Conservation (phyloP, 192 early-diverging fungal genomes). For the Spinellus fusiger region DNA sequence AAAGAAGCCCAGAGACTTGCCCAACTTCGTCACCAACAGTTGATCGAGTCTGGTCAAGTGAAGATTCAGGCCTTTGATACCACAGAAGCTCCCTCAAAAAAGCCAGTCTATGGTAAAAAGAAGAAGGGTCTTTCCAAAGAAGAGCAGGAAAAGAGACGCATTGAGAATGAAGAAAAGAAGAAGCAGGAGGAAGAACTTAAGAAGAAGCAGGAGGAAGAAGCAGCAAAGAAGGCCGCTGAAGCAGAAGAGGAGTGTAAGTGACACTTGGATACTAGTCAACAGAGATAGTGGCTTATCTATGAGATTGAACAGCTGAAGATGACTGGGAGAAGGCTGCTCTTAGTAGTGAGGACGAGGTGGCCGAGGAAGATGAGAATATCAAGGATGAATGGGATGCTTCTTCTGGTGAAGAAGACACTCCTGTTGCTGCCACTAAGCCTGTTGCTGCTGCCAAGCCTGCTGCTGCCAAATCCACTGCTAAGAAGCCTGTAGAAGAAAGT, state of each 20-base stretch:
- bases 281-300: not conserved
- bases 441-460: slow-evolving; percentile 16
- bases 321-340: slow-evolving; percentile 37
- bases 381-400: slow-evolving; percentile 54
- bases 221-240: slow-evolving; percentile 33
- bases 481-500: slow-evolving; percentile 30
- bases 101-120: slow-evolving; percentile 66
- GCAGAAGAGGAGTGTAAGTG: slow-evolving; percentile 33
- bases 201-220: slow-evolving; percentile 30
- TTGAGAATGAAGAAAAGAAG: slow-evolving; percentile 26
- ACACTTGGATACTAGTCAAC: not conserved
- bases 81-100: slow-evolving; percentile 53
- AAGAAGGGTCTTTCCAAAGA: slow-evolving; percentile 46
- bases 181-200: slow-evolving; percentile 30
- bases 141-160: slow-evolving; percentile 30
- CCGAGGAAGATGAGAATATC: slow-evolving; percentile 42
- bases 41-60: slow-evolving; percentile 70
- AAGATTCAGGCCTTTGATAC: slow-evolving; percentile 64
- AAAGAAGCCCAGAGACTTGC: slow-evolving; percentile 73
- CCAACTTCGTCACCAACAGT: slow-evolving; percentile 63
- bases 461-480: slow-evolving; percentile 23
- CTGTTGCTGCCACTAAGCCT: slow-evolving; percentile 35
- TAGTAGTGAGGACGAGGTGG: slow-evolving; percentile 37
- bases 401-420: slow-evolving; percentile 54
- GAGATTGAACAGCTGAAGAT: slow-evolving; percentile 6